Percentiles rank a stretch among this genome's conserved stretches.
Evolutionary conservation across 1,284 basidiomycete genomes (phyloP).

Genomic region (Pulchroboletus neoregius): DNA sequence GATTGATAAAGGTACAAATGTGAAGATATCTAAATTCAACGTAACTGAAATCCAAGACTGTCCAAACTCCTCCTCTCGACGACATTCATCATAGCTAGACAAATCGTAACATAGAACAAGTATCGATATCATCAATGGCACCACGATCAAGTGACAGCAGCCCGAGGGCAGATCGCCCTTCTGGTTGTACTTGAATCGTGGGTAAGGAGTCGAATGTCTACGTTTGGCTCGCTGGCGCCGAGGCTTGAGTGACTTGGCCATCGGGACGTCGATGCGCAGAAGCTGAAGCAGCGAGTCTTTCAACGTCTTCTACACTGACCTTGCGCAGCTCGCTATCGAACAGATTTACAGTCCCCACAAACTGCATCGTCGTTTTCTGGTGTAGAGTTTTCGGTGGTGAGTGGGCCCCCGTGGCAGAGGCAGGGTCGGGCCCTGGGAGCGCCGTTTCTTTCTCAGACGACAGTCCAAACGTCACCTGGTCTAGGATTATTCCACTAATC

Average conservation of each 20-base stretch:
- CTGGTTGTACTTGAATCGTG: not conserved
- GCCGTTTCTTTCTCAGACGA: conserved; percentile 1
- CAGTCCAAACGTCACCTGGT: not conserved
- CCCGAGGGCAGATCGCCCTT: not conserved
- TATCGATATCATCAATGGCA: not conserved
- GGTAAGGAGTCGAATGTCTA: not conserved
- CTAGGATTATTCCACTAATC: not conserved
- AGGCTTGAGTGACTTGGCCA: not conserved
- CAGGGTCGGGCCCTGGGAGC: not conserved
- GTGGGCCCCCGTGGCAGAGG: not conserved
- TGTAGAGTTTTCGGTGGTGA: not conserved
- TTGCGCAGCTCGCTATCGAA: conserved; percentile 1
- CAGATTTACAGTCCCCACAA: not conserved
- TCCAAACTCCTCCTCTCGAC: not conserved
- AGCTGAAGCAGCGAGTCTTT: conserved; percentile 18
- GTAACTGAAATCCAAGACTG: not conserved
- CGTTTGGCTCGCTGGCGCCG: not conserved
- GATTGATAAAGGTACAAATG: conserved; percentile 1
- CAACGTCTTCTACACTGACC: conserved; percentile 17
- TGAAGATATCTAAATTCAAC: not conserved
- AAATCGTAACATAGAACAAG: not conserved
- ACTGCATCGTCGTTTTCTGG: not conserved
- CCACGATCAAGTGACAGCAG: too few species aligned
- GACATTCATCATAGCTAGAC: not conserved
- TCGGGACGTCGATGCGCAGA: conserved; percentile 2